phyloP scores from a whole-genome alignment of 192 early-diverging fungal genomes.

The Mortierella antarctica region DNA sequence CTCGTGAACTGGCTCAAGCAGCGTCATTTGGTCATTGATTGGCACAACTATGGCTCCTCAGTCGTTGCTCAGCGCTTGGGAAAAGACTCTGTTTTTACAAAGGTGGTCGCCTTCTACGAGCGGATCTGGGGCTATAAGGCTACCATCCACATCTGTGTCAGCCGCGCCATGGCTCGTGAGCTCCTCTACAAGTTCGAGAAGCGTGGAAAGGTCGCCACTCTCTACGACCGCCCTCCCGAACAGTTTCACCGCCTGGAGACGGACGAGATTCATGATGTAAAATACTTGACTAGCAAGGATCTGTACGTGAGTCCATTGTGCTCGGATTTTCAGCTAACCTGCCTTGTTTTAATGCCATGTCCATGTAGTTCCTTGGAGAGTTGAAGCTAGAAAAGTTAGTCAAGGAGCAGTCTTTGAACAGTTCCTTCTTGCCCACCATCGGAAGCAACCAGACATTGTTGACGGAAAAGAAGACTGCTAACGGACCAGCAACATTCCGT shows the following conservation, averaged over 20 bases:
- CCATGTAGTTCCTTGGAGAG: slow-evolving; percentile 52
- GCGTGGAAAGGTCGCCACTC: slow-evolving; percentile 76
- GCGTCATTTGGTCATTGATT: slow-evolving; percentile 88
- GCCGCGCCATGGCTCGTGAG: slow-evolving; percentile 81
- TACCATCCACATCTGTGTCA: slow-evolving; percentile 87
- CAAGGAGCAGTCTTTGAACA: slow-evolving; percentile 48
- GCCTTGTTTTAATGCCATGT: not conserved
- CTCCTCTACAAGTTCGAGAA: slow-evolving; percentile 67
- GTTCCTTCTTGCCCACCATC: slow-evolving; percentile 49
- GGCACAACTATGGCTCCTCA: slow-evolving; percentile 97
- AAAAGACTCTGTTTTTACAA: slow-evolving; percentile 49
- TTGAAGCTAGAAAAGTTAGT: slow-evolving; percentile 60
- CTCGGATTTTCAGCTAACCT: not conserved
- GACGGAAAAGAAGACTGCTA: slow-evolving; percentile 49
- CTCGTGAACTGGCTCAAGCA: slow-evolving; percentile 72
- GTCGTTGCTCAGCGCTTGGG: slow-evolving; percentile 83
- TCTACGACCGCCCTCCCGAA: slow-evolving; percentile 85
- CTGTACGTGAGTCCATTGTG: not conserved
- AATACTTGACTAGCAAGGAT: not conserved
- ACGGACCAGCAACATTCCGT: slow-evolving; percentile 48
- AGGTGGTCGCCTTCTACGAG: slow-evolving; percentile 64
- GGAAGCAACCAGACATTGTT: slow-evolving; percentile 54
- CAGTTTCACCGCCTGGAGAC: slow-evolving; percentile 77
- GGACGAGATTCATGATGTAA: slow-evolving; percentile 75
- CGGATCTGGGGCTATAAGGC: slow-evolving; percentile 71